A percentile compares a stretch with the other conserved stretches of the same genome.
Evolutionary conservation across 768 basidiomycete species (phyloP).

Genomic region (Pulveroboletus frians): DNA sequence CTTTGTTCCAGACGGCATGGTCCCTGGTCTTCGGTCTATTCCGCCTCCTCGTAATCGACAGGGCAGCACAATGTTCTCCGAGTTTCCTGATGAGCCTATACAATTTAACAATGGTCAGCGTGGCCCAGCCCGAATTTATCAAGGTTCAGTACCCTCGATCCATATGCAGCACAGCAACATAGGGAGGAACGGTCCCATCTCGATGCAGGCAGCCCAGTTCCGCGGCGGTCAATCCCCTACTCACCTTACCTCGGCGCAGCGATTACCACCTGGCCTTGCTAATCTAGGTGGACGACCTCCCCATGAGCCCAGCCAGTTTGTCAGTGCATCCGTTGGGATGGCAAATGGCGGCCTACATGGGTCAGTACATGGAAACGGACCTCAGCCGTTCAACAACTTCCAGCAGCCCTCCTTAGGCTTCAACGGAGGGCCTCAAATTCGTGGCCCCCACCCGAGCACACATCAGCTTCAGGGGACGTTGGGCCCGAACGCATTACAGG

Average conservation of each 20-base stretch:
- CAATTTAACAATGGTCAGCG: constrained; percentile 59
- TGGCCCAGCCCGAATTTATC: constrained; percentile 53
- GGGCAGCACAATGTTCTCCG: constrained; percentile 47
- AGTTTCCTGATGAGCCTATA: constrained; percentile 58
- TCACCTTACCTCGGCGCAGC: constrained; percentile 46
- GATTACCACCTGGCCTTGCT: constrained; percentile 74
- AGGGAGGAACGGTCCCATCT: constrained; percentile 48
- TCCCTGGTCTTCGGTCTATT: constrained; percentile 71
- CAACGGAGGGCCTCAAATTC: constrained; percentile 39
- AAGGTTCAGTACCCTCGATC: constrained; percentile 42
- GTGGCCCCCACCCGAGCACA: constrained; percentile 42
- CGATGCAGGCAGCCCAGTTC: constrained; percentile 57
- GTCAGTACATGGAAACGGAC: constrained; percentile 42
- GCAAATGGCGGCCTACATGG: constrained; percentile 43
- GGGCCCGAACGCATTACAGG: constrained; percentile 45
- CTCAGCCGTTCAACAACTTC: constrained; percentile 53
- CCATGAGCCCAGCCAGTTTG: constrained; percentile 67
- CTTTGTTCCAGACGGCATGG: constrained; percentile 82
- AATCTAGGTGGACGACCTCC: constrained; percentile 80
- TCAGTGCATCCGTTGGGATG: constrained; percentile 39
- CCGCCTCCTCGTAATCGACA: constrained; percentile 61
- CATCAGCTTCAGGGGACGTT: constrained; percentile 47
- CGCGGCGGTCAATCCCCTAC: constrained; percentile 69
- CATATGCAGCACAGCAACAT: constrained; percentile 49
- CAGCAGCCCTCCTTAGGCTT: constrained; percentile 43